Percentiles rank a stretch among this genome's conserved stretches.
Conservation (phyloP, 352 stramenopile species). For the Globisporangium nodosum region DNA sequence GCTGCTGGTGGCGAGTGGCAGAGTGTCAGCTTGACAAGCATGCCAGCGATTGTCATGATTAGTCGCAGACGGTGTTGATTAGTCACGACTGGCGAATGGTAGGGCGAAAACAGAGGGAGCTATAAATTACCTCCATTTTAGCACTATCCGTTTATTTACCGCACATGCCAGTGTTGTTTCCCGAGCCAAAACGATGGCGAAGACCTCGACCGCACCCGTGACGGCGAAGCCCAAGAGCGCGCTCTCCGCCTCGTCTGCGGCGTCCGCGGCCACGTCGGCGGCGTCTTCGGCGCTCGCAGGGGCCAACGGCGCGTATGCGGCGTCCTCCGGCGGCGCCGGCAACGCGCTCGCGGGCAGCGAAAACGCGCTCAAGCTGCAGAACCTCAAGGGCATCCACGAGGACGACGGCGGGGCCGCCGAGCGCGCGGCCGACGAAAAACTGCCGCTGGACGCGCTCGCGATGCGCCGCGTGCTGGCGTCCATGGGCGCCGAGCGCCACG, state of each 20-base stretch:
- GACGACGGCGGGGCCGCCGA: constrained; percentile 45
- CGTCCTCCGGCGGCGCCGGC: background rate
- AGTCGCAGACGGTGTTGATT: background rate
- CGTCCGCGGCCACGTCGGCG: background rate
- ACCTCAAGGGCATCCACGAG: constrained; percentile 56
- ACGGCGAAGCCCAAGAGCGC: background rate
- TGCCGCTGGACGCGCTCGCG: constrained; percentile 57
- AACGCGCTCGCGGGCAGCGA: constrained; percentile 22
- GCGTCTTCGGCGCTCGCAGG: constrained; percentile 5
- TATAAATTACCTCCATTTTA: no score
- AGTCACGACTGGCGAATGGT: background rate
- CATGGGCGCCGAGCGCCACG: constrained; percentile 77
- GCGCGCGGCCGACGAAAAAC: constrained; percentile 30
- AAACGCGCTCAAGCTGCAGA: constrained; percentile 41
- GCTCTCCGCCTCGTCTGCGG: background rate
- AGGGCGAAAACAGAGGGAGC: background rate
- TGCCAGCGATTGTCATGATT: no score
- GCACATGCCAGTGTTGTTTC: no score
- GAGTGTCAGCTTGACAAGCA: no score
- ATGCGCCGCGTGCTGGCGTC: constrained; percentile 62
- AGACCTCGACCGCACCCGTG: background rate
- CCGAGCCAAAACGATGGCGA: background rate
- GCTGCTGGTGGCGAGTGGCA: no score
- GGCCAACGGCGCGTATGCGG: constrained; percentile 2
- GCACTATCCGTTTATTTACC: no score